phyloP scores from a whole-genome alignment of 257 asterid species.

The Ophiorrhiza pumila region DNA sequence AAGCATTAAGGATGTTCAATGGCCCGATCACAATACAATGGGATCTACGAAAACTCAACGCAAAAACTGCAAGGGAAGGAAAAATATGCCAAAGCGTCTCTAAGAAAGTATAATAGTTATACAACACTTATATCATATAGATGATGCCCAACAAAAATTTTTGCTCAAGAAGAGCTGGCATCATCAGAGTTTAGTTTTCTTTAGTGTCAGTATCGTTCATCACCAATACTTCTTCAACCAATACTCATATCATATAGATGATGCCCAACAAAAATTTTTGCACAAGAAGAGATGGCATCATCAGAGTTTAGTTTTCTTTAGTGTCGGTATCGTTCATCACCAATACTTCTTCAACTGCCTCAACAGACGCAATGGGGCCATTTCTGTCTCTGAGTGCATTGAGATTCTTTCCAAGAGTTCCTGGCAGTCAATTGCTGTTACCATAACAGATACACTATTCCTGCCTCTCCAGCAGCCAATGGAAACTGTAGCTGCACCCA shows the following conservation, averaged over 20 bases:
- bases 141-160: background rate
- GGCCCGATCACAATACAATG: background rate
- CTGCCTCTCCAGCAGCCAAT: conserved; percentile 94
- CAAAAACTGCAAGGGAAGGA: background rate
- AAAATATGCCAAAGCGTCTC: background rate
- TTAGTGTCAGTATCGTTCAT: conserved; percentile 14
- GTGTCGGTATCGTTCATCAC: conserved; percentile 18
- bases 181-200: background rate
- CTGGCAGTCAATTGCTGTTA: conserved; percentile 69
- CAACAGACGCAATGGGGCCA: conserved; percentile 10
- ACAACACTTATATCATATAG: background rate
- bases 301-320: conserved; percentile 1
- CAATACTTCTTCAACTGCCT: conserved; percentile 28
- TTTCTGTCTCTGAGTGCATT: conserved; percentile 29
- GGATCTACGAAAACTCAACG: background rate
- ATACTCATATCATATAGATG: too few species aligned
- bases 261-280: conserved; percentile 2
- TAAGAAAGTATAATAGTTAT: background rate
- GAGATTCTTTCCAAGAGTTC: conserved; percentile 71
- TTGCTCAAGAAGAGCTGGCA: conserved; percentile 5
- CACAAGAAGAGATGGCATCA: background rate
- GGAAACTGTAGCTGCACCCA: conserved; percentile 54
- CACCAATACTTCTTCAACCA: conserved; percentile 30
- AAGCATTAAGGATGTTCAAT: too few species aligned
- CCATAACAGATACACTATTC: conserved; percentile 74